Percentiles rank a stretch among this genome's conserved stretches.
phyloP scores from a whole-genome alignment of 108 stramenopile species.

The Phaeodactylum tricornutum region DNA sequence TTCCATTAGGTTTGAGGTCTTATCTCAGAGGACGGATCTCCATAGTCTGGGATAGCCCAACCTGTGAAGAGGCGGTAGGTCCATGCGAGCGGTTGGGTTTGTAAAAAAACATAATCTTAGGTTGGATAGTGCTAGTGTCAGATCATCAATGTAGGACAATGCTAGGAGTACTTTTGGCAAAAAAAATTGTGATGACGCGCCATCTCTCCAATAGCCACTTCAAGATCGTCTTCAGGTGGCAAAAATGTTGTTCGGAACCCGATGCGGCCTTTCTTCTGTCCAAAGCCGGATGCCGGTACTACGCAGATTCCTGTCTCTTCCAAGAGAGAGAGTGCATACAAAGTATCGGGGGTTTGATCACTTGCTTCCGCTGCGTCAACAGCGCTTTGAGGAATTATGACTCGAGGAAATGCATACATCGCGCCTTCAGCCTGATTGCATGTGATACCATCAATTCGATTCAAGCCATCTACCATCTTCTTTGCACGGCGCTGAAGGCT shows the following conservation, averaged over 20 bases:
- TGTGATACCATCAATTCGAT: conserved; percentile 80
- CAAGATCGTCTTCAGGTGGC: conserved; percentile 79
- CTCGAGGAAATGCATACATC: conserved; percentile 93
- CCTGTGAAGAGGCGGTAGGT: no score
- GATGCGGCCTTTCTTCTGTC: conserved; percentile 83
- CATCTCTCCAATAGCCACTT: conserved; percentile 60
- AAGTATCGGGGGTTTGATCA: conserved; percentile 79
- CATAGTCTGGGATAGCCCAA: no score
- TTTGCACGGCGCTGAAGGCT: conserved; percentile 60
- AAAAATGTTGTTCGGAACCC: conserved; percentile 97
- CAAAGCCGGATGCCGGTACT: conserved; percentile 95
- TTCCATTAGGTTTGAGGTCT: no score
- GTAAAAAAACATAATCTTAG: no score
- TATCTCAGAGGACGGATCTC: no score
- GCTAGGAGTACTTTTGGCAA: conserved; percentile 47
- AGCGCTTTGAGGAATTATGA: conserved; percentile 71
- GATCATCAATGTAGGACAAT: background rate
- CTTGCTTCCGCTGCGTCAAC: conserved; percentile 56
- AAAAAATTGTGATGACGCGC: conserved; percentile 73
- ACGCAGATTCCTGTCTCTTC: conserved; percentile 90
- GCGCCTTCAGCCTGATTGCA: conserved; percentile 91
- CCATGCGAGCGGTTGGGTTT: no score
- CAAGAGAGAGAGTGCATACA: conserved; percentile 87
- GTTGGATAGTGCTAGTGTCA: no score
- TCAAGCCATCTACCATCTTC: conserved; percentile 71